phyloP scores from a whole-genome alignment of 305 asterid species.

The Solanum chacoense region DNA sequence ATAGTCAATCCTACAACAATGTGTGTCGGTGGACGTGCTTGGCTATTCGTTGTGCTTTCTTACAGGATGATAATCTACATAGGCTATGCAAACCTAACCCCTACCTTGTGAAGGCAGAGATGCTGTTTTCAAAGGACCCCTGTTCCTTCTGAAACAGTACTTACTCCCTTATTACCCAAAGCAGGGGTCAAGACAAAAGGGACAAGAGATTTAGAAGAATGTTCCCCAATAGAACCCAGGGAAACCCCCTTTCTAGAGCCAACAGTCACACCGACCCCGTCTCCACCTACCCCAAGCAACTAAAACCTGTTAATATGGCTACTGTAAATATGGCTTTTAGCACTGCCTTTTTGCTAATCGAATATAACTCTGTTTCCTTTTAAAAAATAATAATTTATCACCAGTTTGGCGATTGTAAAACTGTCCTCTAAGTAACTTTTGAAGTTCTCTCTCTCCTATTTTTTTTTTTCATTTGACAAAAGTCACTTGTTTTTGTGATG shows the following conservation, averaged over 20 bases:
- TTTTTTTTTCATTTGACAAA: neutral
- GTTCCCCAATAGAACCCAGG: neutral
- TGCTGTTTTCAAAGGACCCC: neutral
- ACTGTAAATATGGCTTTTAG: neutral
- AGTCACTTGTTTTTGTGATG: neutral
- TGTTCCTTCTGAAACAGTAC: neutral
- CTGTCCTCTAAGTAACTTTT: neutral
- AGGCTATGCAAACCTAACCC: slow-evolving; percentile 4
- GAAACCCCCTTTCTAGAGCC: neutral
- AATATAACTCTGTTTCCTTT: neutral
- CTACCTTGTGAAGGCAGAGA: neutral
- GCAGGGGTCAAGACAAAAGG: neutral
- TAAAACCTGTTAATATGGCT: neutral
- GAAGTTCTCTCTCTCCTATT: neutral
- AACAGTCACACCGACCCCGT: neutral
- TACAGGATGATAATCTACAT: slow-evolving; percentile 65
- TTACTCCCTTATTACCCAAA: neutral
- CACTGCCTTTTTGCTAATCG: neutral
- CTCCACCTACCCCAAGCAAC: neutral
- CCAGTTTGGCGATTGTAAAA: neutral
- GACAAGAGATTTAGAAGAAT: neutral
- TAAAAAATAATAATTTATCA: neutral
- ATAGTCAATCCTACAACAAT: neutral
- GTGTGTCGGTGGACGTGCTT: neutral
- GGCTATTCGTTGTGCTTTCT: slow-evolving; percentile 12